Evolutionary conservation across 805 yeast genomes (phyloP), one percentile per base, ranked within the genome.

Genomic region (Wickerhamiella azyma): DNA sequence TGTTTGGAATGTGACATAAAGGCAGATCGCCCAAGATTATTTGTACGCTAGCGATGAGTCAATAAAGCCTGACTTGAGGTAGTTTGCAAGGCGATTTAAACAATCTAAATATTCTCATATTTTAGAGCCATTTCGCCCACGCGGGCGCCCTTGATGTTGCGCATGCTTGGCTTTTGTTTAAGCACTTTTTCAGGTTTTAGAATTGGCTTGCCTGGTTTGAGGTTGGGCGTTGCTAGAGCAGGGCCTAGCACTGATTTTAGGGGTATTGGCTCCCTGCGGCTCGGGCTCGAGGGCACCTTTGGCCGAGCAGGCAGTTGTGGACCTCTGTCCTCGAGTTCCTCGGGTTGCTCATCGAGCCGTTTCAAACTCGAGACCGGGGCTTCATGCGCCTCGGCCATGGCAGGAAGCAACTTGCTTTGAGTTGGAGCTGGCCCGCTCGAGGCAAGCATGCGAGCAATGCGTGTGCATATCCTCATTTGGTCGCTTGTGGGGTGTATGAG

Each of bases 71-170:
- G 29, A 26, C 29, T 26, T 3, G 4, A 11, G 13, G 29, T 26
- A 11, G 9, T 11, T 26, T 9, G 28, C 28, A 26, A 7, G 9
- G 6, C n/a, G n/a, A 30, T 6, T 8, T 30, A n/a, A 30, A 30
- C n/a, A n/a, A 17, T 80, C 64, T 55, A 42, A 11, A 42, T 42
- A 18, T 79, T 83, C 55, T 79, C 86, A 52, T 75, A 79, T 35
- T 79, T 59, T 48, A 69, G 71, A 1, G 85, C 81, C 48, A 79
- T 63, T 55, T 74, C 77, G 10, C 77, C 74, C 1, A 79, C 85
- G 59, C 74, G 75, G 44, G 73, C 66, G 10, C 76, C 78, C 3
- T 33, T 24, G n/a, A 46, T 37, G 38, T 46, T 40, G 16, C 41
- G 44, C 18, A 46, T 26, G 21, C 45, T 39, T 5, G 48, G 40